Evolutionary conservation across 192 early-diverging fungal species (phyloP), one percentile per base, ranked within the genome.

Genomic region (Coemansia sp.): DNA sequence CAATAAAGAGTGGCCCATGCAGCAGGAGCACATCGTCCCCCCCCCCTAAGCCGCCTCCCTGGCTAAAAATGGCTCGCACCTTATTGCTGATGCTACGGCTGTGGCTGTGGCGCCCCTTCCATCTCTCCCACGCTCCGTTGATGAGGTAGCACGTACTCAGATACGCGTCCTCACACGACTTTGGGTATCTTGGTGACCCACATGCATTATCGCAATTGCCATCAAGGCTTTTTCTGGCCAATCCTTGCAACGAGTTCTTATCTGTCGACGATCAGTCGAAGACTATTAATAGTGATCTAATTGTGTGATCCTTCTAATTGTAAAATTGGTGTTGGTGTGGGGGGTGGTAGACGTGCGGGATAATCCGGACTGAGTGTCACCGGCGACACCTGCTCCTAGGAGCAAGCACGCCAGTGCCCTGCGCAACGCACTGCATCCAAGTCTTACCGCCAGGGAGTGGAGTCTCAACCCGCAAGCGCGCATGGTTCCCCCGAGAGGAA

Each of bases 391-490:
- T 4, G 42, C 50, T 21, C 31, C 37, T 16, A 50, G 39, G 19
- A 37, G 14, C 29, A 16, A 39, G 24, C 7, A 13, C 57, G 68
- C 74, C 35, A 46, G 66, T 59, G 72, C 69, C 75, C 75, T 77
- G 75, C 75, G 75, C 75, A 77, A 72, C 68, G 75, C 75, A 77
- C 75, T 77, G 69, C 75, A 77, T 77, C 62, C 62, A 77, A 72
- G 40, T n/a, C 33, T 31, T 37, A 51, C 62, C 75, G 69, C 68
- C 75, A 77, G 75, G 66, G 75, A 77, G 75, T 67, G 54, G 19
- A 27, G 31, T 31, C 72, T 72, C 69, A 69, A 77, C 46, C 44
- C 64, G 16, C 60, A 56, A 65, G 37, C 21, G 16, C 50, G 10
- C 59, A 5, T 56, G 13, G 13, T 19, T 34, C 45, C 33, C 33